Percentiles rank a stretch among this genome's conserved stretches.
These are phyloP conservation scores for Lagenidium giganteum DNA, from an alignment of 352 stramenopile genomes.

Conservation along the genomic window DNA sequence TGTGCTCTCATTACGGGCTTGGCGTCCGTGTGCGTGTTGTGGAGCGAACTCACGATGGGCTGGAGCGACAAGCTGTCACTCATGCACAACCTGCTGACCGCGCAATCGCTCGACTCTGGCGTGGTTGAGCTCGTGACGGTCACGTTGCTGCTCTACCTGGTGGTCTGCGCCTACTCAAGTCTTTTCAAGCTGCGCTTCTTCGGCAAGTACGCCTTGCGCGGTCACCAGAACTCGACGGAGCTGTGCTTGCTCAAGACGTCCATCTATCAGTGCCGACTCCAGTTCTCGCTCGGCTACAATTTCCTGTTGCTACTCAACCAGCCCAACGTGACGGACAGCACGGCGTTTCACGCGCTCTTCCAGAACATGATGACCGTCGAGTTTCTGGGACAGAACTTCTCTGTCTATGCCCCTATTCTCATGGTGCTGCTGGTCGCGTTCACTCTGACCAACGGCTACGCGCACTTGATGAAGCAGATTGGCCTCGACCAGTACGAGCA, in stretches of 20 bases:
- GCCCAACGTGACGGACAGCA: slow-evolving; percentile 26
- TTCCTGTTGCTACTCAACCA: slow-evolving; percentile 50
- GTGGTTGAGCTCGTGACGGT: slow-evolving; percentile 29
- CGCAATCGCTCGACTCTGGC: slow-evolving; percentile 12
- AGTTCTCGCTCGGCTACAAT: slow-evolving; percentile 70
- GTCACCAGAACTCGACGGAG: slow-evolving; percentile 52
- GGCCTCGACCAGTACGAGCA: slow-evolving; percentile 71
- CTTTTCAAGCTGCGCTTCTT: slow-evolving; percentile 54
- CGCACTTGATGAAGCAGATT: slow-evolving; percentile 39
- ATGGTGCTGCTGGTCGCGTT: slow-evolving; percentile 48
- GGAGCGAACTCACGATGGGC: slow-evolving; percentile 60
- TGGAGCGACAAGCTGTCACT: slow-evolving; percentile 17
- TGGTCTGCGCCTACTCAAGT: slow-evolving; percentile 49
- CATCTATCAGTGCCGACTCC: slow-evolving; percentile 57
- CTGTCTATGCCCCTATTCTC: slow-evolving; percentile 45
- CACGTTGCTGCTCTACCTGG: slow-evolving; percentile 50
- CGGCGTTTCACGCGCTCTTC: slow-evolving; percentile 54
- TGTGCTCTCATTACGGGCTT: slow-evolving; percentile 23
- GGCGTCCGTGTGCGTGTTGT: slow-evolving; percentile 50
- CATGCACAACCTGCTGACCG: slow-evolving; percentile 22
- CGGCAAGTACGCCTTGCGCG: slow-evolving; percentile 40
- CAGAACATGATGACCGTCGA: slow-evolving; percentile 50
- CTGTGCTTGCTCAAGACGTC: slow-evolving; percentile 53
- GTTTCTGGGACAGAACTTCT: slow-evolving; percentile 46
- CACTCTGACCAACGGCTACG: slow-evolving; percentile 47